phyloP scores from a whole-genome alignment of 1,139 yeast species.

The Blastobotrys proliferans region DNA sequence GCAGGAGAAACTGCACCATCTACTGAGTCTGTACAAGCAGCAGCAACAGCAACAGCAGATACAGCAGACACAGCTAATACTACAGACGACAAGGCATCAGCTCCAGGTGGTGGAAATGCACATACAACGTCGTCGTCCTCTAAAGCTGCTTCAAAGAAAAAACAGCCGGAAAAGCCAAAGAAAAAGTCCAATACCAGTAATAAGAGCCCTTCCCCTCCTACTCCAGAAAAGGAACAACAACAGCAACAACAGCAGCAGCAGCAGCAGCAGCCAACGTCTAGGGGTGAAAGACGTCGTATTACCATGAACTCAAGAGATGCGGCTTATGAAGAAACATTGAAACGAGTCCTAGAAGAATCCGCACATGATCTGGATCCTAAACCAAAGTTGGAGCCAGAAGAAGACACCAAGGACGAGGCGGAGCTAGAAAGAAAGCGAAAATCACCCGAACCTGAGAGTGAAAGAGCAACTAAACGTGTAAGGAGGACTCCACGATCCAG shows the following conservation, averaged over 20 bases:
- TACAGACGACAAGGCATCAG: not conserved
- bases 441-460: slow-evolving; percentile 9
- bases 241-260: not conserved
- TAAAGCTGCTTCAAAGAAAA: too few species aligned
- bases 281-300: slow-evolving; percentile 24
- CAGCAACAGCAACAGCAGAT: not conserved
- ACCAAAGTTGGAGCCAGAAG: slow-evolving; percentile 24
- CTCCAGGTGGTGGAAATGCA: not conserved
- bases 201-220: slow-evolving; percentile 1
- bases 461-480: slow-evolving; percentile 6
- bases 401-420: slow-evolving; percentile 11
- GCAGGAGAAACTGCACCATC: slow-evolving; percentile 11
- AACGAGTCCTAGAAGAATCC: slow-evolving; percentile 67
- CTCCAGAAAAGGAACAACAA: not conserved
- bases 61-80: not conserved
- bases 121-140: not conserved
- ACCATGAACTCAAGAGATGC: slow-evolving; percentile 45
- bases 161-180: too few species aligned
- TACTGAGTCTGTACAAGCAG: not conserved
- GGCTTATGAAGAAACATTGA: slow-evolving; percentile 62
- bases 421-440: slow-evolving; percentile 11
- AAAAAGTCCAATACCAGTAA: not conserved
- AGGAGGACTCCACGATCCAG: slow-evolving; percentile 5
- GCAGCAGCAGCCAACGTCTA: not conserved
- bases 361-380: slow-evolving; percentile 44